Percentiles rank a stretch among this genome's conserved stretches.
phyloP scores from a whole-genome alignment of 805 yeast genomes.

The Lipomyces japonicus region DNA sequence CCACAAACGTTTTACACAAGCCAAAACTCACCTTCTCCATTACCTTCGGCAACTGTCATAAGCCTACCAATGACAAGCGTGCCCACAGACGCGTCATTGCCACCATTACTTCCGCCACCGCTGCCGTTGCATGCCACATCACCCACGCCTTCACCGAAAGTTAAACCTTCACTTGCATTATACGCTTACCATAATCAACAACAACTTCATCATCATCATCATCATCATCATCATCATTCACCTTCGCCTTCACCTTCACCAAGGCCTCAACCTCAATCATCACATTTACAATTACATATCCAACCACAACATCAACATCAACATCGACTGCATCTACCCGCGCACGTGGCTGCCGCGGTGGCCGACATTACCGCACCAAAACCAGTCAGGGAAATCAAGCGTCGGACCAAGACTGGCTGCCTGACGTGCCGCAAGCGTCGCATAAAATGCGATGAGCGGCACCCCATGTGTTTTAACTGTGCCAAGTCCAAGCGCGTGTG shows the following conservation, averaged over 20 bases:
- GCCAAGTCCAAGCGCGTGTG: constrained; percentile 29
- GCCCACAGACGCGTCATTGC: not conserved
- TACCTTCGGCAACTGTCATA: no score
- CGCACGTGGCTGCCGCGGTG: constrained; percentile 22
- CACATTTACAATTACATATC: no score
- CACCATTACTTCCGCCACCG: not conserved
- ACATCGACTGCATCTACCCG: no score
- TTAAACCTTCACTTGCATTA: not conserved
- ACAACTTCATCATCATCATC: not conserved
- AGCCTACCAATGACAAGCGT: no score
- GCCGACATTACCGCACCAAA: constrained; percentile 21
- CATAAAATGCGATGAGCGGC: constrained; percentile 63
- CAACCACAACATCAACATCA: no score
- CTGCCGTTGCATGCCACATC: not conserved
- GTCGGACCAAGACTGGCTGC: constrained; percentile 45
- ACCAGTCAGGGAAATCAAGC: constrained; percentile 23
- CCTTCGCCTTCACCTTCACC: not conserved
- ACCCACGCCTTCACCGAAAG: not conserved
- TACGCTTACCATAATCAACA: not conserved
- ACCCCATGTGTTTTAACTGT: constrained; percentile 55
- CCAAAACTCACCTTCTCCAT: not conserved
- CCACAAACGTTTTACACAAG: not conserved
- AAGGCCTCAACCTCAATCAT: no score
- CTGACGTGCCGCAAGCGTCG: constrained; percentile 62
- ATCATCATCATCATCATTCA: not conserved